phyloP scores from a whole-genome alignment of 2,329 filamentous ascomycete genomes.

The Colletotrichum lentis region DNA sequence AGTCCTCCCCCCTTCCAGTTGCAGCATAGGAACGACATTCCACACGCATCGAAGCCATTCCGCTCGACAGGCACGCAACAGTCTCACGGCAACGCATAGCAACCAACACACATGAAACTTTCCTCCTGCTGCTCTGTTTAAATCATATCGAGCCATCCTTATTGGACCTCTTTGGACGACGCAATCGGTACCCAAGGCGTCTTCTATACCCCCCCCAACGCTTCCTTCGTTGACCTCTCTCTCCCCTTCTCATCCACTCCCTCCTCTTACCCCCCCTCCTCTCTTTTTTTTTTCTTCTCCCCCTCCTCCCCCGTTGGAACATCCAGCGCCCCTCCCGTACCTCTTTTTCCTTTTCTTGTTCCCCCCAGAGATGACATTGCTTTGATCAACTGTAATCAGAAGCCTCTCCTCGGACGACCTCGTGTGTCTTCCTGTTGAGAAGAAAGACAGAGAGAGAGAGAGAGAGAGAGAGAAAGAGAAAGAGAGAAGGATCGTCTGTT shows the following conservation, averaged over 20 bases:
- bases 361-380: slow-evolving; percentile 22
- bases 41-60: slow-evolving; percentile 28
- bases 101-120: background rate
- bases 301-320: slow-evolving; percentile 15
- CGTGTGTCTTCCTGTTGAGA: background rate
- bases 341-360: background rate
- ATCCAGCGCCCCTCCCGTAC: slow-evolving; percentile 30
- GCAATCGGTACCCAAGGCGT: slow-evolving; percentile 17
- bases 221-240: slow-evolving; percentile 10
- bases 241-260: background rate
- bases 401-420: background rate
- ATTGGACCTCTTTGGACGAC: slow-evolving; percentile 1
- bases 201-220: background rate
- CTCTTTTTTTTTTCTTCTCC: no score
- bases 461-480: background rate
- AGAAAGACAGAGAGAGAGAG: background rate
- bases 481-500: background rate
- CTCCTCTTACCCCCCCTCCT: background rate
- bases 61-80: slow-evolving; percentile 25
- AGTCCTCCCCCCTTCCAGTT: background rate
- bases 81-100: slow-evolving; percentile 32
- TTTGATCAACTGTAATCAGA: slow-evolving; percentile 19
- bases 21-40: slow-evolving; percentile 31
- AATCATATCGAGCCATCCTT: background rate
- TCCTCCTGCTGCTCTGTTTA: background rate